Conservation (phyloP, 2,329 filamentous ascomycete genomes). For the Hypoxylon sp. region DNA sequence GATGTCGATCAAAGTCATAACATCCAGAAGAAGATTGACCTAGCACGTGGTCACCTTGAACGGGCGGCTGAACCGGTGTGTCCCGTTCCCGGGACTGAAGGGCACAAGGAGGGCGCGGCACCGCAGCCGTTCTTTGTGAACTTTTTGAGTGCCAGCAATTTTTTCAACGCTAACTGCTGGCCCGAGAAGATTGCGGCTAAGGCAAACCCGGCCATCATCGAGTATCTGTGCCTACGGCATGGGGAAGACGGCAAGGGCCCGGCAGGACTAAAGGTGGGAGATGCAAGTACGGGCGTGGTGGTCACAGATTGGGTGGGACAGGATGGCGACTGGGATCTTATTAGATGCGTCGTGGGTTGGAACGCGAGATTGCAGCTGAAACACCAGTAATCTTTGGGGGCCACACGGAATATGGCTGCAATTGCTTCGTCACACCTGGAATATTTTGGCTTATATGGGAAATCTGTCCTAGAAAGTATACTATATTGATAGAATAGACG, state of each 20-base stretch:
- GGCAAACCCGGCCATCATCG: conserved; percentile 82
- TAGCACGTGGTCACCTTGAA: conserved; percentile 81
- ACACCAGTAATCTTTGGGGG: conserved; percentile 49
- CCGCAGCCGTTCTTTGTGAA: conserved; percentile 84
- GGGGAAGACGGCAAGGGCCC: conserved; percentile 67
- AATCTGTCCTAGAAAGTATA: neutral
- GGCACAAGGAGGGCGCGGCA: conserved; percentile 46
- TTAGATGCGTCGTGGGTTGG: conserved; percentile 90
- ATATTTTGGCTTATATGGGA: neutral
- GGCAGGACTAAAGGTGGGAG: conserved; percentile 68
- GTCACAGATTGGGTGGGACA: conserved; percentile 95
- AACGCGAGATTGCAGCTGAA: conserved; percentile 77
- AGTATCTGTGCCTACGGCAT: conserved; percentile 73
- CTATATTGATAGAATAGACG: conserved; percentile 8
- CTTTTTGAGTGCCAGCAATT: conserved; percentile 92
- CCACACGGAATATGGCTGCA: neutral
- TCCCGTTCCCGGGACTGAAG: conserved; percentile 59
- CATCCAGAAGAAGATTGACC: conserved; percentile 85
- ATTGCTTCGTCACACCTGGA: neutral
- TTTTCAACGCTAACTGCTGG: conserved; percentile 94
- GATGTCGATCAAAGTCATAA: conserved; percentile 82
- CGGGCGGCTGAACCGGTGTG: conserved; percentile 72
- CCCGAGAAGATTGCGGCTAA: conserved; percentile 90
- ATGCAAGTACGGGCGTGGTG: conserved; percentile 87
- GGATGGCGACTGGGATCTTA: conserved; percentile 90